phyloP scores from a whole-genome alignment of 2,329 filamentous ascomycete genomes.

The Botrytis pseudocinerea region DNA sequence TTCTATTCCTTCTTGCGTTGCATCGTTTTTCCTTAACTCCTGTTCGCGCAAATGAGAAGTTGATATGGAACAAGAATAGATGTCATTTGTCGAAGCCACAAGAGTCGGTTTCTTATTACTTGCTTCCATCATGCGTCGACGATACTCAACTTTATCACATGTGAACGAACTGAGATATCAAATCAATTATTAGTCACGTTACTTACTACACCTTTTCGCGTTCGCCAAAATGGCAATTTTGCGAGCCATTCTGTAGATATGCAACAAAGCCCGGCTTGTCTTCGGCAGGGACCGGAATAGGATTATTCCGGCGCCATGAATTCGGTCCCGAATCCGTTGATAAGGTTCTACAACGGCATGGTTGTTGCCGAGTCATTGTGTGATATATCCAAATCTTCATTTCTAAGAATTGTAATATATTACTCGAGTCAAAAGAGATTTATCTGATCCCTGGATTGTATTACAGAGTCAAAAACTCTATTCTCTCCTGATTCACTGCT shows the following conservation, averaged over 20 bases:
- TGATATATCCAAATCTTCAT: background rate
- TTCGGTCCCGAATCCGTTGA: background rate
- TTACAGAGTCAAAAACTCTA: background rate
- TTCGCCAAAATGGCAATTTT: background rate
- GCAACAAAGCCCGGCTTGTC: background rate
- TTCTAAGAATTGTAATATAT: background rate
- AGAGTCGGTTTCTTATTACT: slow-evolving; percentile 29
- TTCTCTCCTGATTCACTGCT: background rate
- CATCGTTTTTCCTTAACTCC: slow-evolving; percentile 13
- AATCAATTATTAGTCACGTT: background rate
- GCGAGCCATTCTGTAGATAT: background rate
- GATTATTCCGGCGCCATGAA: background rate
- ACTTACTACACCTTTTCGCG: background rate
- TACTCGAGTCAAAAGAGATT: background rate
- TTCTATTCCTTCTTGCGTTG: background rate
- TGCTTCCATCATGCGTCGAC: slow-evolving; percentile 26
- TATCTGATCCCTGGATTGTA: background rate
- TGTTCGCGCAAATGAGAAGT: slow-evolving; percentile 35
- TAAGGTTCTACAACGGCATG: background rate
- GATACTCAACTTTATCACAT: background rate
- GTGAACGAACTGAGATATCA: background rate
- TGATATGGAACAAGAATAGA: slow-evolving; percentile 38
- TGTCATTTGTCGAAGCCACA: slow-evolving; percentile 37
- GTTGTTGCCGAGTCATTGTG: background rate
- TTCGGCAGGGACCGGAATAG: background rate